A percentile compares a stretch with the other conserved stretches of the same genome.
Evolutionary conservation across 352 stramenopile species (phyloP).

Genomic region (Plasmopara muralis): DNA sequence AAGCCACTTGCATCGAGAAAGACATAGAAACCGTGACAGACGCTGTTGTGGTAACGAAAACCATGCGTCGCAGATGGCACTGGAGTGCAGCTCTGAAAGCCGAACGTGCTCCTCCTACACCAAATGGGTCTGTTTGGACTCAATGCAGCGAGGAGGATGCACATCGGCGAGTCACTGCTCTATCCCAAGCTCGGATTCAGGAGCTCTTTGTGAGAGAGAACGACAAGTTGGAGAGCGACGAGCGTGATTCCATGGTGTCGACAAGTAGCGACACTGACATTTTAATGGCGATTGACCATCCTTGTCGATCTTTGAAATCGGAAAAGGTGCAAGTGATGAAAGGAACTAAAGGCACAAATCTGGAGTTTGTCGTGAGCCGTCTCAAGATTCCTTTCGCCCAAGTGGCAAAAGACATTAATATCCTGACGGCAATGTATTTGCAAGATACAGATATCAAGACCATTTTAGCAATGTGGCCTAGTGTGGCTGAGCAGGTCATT

Average conservation of each 20-base stretch:
- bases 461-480: constrained; percentile 30
- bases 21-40: not conserved
- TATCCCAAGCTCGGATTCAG: constrained; percentile 8
- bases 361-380: constrained; percentile 19
- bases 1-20: not conserved
- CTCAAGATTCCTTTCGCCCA: constrained; percentile 13
- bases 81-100: constrained; percentile 14
- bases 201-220: constrained; percentile 11
- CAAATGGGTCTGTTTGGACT: constrained; percentile 16
- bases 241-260: constrained; percentile 5
- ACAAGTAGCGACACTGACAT: not conserved
- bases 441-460: constrained; percentile 24
- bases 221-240: not conserved
- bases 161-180: constrained; percentile 6
- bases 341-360: constrained; percentile 18
- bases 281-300: not conserved
- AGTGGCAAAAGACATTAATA: constrained; percentile 20
- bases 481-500: constrained; percentile 13
- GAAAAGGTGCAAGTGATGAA: constrained; percentile 17
- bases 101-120: constrained; percentile 10
- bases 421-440: constrained; percentile 24
- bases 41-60: not conserved
- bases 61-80: constrained; percentile 19
- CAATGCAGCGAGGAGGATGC: constrained; percentile 8
- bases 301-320: constrained; percentile 2